Evolutionary conservation across 371 early-diverging fungal species (phyloP).

Genomic region (Encephalitozoon cuniculi): DNA sequence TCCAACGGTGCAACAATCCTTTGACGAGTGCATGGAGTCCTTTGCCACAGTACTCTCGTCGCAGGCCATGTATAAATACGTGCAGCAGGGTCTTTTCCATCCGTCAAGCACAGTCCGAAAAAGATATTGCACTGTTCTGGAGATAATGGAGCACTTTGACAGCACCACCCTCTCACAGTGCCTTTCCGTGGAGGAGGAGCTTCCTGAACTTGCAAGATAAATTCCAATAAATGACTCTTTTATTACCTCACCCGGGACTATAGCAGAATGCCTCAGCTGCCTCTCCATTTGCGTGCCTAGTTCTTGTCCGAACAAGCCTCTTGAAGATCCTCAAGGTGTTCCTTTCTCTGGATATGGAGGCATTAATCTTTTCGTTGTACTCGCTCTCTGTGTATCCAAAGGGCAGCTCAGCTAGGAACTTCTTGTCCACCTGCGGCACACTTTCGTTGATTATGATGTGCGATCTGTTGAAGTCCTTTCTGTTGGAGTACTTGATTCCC

Average conservation of each 20-base stretch:
- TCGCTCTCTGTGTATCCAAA: constrained; percentile 48
- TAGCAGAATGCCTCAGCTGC: constrained; percentile 15
- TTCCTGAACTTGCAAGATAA: neutral
- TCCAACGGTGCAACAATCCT: constrained; percentile 64
- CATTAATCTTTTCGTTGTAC: constrained; percentile 33
- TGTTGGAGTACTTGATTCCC: constrained; percentile 51
- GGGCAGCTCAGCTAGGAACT: constrained; percentile 46
- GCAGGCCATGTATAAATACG: constrained; percentile 71
- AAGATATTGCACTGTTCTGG: constrained; percentile 90
- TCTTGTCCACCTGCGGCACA: constrained; percentile 21
- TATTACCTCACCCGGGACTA: constrained; percentile 6
- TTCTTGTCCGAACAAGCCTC: constrained; percentile 2
- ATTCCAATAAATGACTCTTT: neutral
- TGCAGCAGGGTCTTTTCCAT: constrained; percentile 77
- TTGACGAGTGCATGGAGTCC: constrained; percentile 71
- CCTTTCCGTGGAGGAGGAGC: neutral
- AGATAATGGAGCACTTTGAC: constrained; percentile 61
- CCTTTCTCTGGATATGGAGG: constrained; percentile 25
- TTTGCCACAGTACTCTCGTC: constrained; percentile 71
- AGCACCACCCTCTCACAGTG: neutral
- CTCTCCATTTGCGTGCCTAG: neutral
- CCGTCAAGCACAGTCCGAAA: constrained; percentile 85
- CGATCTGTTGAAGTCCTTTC: constrained; percentile 56
- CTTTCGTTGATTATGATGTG: constrained; percentile 60
- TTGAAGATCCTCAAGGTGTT: constrained; percentile 29